These are phyloP conservation scores for Plasmodium knowlesi DNA, from an alignment of 169 alveolate genomes.

Conservation along the genomic window DNA sequence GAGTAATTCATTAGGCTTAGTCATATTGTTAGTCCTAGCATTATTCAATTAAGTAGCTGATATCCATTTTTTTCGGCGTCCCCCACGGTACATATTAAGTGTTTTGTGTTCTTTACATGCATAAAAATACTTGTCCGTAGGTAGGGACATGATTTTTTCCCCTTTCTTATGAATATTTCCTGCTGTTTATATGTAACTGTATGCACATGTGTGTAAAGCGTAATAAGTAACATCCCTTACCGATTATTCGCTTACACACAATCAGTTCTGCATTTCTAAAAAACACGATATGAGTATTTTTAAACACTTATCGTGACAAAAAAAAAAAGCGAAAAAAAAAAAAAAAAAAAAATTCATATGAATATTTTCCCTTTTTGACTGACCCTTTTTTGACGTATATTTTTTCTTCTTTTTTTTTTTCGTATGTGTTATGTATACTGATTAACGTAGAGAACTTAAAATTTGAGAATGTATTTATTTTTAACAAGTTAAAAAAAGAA, in stretches of 20 bases:
- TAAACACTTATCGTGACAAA: not conserved
- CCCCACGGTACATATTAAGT: conserved; percentile 9
- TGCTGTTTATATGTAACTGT: conserved; percentile 14
- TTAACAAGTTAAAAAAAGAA: not conserved
- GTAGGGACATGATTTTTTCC: not conserved
- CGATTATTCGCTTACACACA: not conserved
- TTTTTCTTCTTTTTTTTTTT: not conserved
- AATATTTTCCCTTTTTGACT: not conserved
- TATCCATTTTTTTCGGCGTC: not conserved
- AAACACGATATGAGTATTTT: not conserved
- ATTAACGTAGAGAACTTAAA: conserved; percentile 19
- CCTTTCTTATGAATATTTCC: conserved; percentile 22
- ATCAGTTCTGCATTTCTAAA: not conserved
- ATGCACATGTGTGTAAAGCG: conserved; percentile 7
- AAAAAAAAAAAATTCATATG: not conserved
- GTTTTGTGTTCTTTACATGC: conserved; percentile 8
- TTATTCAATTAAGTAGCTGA: conserved; percentile 31
- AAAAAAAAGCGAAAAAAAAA: not conserved
- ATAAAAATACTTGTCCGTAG: not conserved
- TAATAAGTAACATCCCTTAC: conserved; percentile 2
- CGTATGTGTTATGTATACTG: conserved; percentile 18
- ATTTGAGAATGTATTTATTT: conserved; percentile 26
- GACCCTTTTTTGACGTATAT: conserved; percentile 23
- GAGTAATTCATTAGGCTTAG: conserved; percentile 54
- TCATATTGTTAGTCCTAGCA: conserved; percentile 28